phyloP scores from a whole-genome alignment of 2,329 filamentous ascomycete species.

The Stachybotrys chlorohalonatus region DNA sequence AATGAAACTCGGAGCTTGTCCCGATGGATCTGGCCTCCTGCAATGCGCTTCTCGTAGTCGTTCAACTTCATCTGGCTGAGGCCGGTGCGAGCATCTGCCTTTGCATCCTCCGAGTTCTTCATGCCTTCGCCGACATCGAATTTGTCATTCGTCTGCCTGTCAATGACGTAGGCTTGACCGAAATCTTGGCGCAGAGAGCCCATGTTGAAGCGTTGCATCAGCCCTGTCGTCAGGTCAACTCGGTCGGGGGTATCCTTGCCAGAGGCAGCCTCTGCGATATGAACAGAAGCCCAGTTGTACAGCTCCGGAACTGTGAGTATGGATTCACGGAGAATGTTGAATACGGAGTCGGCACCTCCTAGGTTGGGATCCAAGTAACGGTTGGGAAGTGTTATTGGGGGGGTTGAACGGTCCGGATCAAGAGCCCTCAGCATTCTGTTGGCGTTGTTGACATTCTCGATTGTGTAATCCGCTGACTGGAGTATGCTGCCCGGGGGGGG shows the following conservation, averaged over 20 bases:
- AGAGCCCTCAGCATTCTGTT: conserved; percentile 35
- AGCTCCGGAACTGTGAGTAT: conserved; percentile 29
- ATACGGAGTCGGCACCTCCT: conserved; percentile 11
- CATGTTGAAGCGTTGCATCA: conserved; percentile 21
- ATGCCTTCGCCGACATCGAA: conserved; percentile 14
- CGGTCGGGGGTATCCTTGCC: conserved; percentile 10
- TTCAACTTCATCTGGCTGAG: conserved; percentile 40
- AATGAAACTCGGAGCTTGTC: conserved; percentile 81
- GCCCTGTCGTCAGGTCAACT: conserved; percentile 7
- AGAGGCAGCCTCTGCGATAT: conserved; percentile 11
- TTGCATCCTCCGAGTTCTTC: conserved; percentile 18
- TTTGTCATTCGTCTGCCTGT: conserved; percentile 14
- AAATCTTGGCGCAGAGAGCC: conserved; percentile 20
- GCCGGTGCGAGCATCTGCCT: conserved; percentile 12
- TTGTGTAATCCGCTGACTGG: conserved; percentile 28
- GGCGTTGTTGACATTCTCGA: conserved; percentile 38
- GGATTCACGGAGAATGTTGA: conserved; percentile 21
- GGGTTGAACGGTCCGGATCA: conserved; percentile 15
- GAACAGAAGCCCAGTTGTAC: conserved; percentile 26
- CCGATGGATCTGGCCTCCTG: conserved; percentile 74
- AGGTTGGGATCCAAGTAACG: neutral
- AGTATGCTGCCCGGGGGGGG: conserved; percentile 3
- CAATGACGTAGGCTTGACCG: conserved; percentile 20
- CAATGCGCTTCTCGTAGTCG: conserved; percentile 71
- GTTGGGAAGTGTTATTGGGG: conserved; percentile 6